phyloP scores from a whole-genome alignment of 768 basidiomycete genomes.

The Leucosporidium creatinivorum region DNA sequence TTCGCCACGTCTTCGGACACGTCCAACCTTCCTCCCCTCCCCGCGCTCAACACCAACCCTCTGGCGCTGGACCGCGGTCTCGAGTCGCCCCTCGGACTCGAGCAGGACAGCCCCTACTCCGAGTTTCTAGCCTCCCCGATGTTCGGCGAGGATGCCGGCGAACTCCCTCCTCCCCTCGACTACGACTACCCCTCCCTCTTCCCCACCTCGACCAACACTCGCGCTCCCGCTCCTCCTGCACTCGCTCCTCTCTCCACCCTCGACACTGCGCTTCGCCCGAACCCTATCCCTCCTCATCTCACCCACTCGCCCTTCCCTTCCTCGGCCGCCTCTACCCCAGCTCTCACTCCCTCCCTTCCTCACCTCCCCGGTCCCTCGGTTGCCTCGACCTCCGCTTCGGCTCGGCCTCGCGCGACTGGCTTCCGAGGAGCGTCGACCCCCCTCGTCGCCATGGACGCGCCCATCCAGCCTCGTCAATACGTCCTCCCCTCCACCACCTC shows the following conservation, averaged over 20 bases:
- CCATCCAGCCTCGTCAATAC: conserved; percentile 72
- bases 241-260: conserved; percentile 46
- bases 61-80: neutral
- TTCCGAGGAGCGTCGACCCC: conserved; percentile 13
- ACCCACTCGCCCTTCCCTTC: too few species aligned
- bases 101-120: neutral
- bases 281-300: conserved; percentile 39
- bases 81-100: conserved; percentile 1
- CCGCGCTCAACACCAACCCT: neutral
- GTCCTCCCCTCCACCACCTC: conserved; percentile 65
- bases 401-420: conserved; percentile 5
- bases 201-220: neutral
- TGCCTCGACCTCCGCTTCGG: neutral
- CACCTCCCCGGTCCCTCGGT: neutral
- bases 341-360: neutral
- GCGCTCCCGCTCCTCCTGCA: neutral
- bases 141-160: neutral
- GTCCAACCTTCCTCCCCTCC: neutral
- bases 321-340: neutral
- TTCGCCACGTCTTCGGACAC: neutral
- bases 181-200: neutral
- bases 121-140: neutral
- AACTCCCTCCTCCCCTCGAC: conserved; percentile 1
- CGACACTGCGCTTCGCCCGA: conserved; percentile 42
- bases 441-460: conserved; percentile 62